A percentile compares a stretch with the other conserved stretches of the same genome.
Conservation (phyloP, 228 moss, liverwort and hornwort species). For the Sphagnum fallax region DNA sequence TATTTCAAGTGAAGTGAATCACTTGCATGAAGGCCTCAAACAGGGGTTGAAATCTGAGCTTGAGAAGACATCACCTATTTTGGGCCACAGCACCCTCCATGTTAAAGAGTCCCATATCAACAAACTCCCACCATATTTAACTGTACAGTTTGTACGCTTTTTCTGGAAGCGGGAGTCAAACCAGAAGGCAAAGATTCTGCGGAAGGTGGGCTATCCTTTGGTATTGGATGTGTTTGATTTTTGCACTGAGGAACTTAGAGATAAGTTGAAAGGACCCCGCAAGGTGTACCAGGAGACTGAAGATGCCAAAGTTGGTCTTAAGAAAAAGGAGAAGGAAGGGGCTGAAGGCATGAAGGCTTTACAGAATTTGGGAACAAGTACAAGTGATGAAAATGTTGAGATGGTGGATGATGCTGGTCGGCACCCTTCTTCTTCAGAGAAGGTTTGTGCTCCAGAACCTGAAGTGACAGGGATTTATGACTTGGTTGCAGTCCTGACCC, state of each 20-base stretch:
- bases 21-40: slow-evolving; percentile 92
- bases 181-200: slow-evolving; percentile 87
- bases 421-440: slow-evolving; percentile 47
- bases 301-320: slow-evolving; percentile 70
- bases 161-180: slow-evolving; percentile 76
- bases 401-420: slow-evolving; percentile 52
- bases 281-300: slow-evolving; percentile 52
- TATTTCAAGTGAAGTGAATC: slow-evolving; percentile 89
- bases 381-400: slow-evolving; percentile 15
- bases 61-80: slow-evolving; percentile 69
- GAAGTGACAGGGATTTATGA: slow-evolving; percentile 86
- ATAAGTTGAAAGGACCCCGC: slow-evolving; percentile 58
- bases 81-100: slow-evolving; percentile 69
- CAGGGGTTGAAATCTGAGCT: slow-evolving; percentile 85
- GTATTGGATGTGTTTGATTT: slow-evolving; percentile 86
- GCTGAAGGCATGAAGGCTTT: slow-evolving; percentile 60
- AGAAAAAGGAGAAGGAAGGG: slow-evolving; percentile 57
- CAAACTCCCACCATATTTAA: slow-evolving; percentile 66
- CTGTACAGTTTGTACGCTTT: slow-evolving; percentile 93
- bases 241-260: slow-evolving; percentile 89
- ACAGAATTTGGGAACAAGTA: slow-evolving; percentile 27
- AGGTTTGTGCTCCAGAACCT: slow-evolving; percentile 14
- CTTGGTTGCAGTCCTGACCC: slow-evolving; percentile 88
- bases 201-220: slow-evolving; percentile 86
- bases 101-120: slow-evolving; percentile 77